Conservation (phyloP, 352 stramenopile genomes). For the Phytophthora citricola region DNA sequence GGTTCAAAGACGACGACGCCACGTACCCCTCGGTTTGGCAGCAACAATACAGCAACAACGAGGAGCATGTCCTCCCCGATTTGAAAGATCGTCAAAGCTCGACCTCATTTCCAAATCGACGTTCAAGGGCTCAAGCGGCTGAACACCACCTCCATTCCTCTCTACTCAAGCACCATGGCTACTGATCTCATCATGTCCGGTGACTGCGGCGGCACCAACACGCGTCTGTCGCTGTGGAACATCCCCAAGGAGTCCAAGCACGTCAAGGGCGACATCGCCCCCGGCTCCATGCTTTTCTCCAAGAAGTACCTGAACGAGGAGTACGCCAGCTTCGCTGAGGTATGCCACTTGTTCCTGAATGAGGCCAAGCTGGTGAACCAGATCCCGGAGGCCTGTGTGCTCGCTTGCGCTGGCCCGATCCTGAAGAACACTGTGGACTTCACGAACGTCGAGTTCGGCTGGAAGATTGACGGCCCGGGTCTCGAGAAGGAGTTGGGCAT, state of each 20-base stretch:
- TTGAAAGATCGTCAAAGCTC: conserved; percentile 21
- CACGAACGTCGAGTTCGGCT: conserved; percentile 94
- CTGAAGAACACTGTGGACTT: conserved; percentile 86
- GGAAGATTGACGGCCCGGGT: conserved; percentile 83
- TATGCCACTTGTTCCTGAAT: conserved; percentile 93
- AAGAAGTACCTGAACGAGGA: conserved; percentile 89
- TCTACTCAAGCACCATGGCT: conserved; percentile 20
- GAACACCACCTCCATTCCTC: neutral
- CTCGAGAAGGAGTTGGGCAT: conserved; percentile 84
- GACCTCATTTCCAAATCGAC: neutral
- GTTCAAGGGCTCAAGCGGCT: conserved; percentile 17
- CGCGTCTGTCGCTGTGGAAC: conserved; percentile 34
- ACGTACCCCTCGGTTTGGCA: conserved; percentile 6
- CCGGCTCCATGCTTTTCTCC: conserved; percentile 77
- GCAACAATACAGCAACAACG: conserved; percentile 9
- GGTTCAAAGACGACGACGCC: conserved; percentile 25
- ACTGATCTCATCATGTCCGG: conserved; percentile 76
- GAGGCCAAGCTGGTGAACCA: conserved; percentile 82
- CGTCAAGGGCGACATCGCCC: conserved; percentile 58
- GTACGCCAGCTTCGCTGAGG: conserved; percentile 78
- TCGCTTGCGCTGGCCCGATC: conserved; percentile 81
- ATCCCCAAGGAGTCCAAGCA: conserved; percentile 54
- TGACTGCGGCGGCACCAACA: conserved; percentile 97
- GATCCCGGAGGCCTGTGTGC: conserved; percentile 64
- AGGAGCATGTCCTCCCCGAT: conserved; percentile 9